Percentiles rank a stretch among this genome's conserved stretches.
These are phyloP conservation scores for Neurospora discreta DNA, from an alignment of 495 filamentous ascomycete species.

Conservation along the genomic window DNA sequence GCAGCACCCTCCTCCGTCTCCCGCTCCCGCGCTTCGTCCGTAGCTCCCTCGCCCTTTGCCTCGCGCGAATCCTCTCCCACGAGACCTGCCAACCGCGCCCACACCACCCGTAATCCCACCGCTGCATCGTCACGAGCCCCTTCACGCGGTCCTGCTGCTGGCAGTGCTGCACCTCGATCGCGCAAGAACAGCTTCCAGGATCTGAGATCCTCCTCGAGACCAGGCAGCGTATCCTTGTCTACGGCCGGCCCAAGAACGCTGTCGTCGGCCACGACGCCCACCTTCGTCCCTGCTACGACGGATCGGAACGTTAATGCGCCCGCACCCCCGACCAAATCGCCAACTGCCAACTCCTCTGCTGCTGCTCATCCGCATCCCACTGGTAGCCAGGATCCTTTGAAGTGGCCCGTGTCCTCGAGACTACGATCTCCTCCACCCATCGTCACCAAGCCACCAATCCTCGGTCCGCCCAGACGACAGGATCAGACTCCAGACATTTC, in stretches of 20 bases:
- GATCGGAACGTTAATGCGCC: slow-evolving; percentile 50
- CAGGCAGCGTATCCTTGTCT: slow-evolving; percentile 44
- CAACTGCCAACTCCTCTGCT: slow-evolving; percentile 11
- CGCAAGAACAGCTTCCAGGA: slow-evolving; percentile 61
- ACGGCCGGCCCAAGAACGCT: slow-evolving; percentile 51
- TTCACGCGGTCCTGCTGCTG: background rate
- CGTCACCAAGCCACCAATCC: slow-evolving; percentile 27
- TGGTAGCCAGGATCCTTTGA: slow-evolving; percentile 32
- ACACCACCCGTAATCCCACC: background rate
- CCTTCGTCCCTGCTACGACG: slow-evolving; percentile 40
- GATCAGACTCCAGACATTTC: slow-evolving; percentile 26
- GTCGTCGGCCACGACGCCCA: slow-evolving; percentile 50
- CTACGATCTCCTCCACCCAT: slow-evolving; percentile 57
- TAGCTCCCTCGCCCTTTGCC: slow-evolving; percentile 33
- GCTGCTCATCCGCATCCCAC: slow-evolving; percentile 36
- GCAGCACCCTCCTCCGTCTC: slow-evolving; percentile 14
- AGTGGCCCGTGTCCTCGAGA: slow-evolving; percentile 55
- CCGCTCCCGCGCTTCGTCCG: slow-evolving; percentile 21
- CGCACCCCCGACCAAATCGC: slow-evolving; percentile 45
- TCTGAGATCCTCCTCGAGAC: slow-evolving; percentile 39
- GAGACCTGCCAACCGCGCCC: slow-evolving; percentile 14
- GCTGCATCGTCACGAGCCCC: background rate
- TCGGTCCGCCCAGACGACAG: slow-evolving; percentile 31
- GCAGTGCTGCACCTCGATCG: slow-evolving; percentile 26
- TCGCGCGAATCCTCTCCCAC: slow-evolving; percentile 43